Conservation (phyloP, 2,329 filamentous ascomycete species). For the Apiospora phragmitis region DNA sequence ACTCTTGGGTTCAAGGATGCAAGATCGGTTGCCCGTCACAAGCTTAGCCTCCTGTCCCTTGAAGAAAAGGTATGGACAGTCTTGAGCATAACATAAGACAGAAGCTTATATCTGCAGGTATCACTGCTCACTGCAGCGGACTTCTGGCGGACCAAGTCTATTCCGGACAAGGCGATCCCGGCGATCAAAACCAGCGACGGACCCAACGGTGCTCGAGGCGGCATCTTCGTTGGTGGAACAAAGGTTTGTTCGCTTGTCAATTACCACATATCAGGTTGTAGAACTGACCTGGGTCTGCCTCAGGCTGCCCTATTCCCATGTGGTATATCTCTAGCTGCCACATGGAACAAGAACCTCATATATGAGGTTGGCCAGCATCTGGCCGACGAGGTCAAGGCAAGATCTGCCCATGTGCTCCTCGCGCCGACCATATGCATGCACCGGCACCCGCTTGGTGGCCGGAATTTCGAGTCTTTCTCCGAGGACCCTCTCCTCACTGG, state of each 20-base stretch:
- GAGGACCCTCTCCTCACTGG: conserved; percentile 80
- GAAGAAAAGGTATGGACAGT: conserved; percentile 54
- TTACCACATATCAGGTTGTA: neutral
- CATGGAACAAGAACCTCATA: conserved; percentile 74
- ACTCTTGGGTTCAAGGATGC: conserved; percentile 36
- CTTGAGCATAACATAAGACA: neutral
- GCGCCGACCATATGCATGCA: conserved; percentile 82
- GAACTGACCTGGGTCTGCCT: conserved; percentile 17
- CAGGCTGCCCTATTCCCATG: conserved; percentile 78
- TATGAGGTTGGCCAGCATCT: conserved; percentile 70
- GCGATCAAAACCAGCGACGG: conserved; percentile 68
- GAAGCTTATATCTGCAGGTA: conserved; percentile 40
- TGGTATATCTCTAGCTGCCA: conserved; percentile 75
- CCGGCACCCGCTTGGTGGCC: conserved; percentile 77
- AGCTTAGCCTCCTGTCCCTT: conserved; percentile 51
- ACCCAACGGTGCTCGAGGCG: conserved; percentile 69
- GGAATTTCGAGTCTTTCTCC: conserved; percentile 85
- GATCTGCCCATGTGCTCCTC: conserved; percentile 72
- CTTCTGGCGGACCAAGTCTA: conserved; percentile 69
- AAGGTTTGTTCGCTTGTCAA: conserved; percentile 42
- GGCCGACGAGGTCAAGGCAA: conserved; percentile 70
- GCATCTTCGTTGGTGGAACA: conserved; percentile 67
- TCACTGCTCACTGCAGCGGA: conserved; percentile 63
- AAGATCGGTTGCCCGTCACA: conserved; percentile 46
- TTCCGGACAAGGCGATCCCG: conserved; percentile 63